Base-by-base conservation (phyloP, 495 filamentous ascomycete species). In the Tuber umbilicatum region DNA sequence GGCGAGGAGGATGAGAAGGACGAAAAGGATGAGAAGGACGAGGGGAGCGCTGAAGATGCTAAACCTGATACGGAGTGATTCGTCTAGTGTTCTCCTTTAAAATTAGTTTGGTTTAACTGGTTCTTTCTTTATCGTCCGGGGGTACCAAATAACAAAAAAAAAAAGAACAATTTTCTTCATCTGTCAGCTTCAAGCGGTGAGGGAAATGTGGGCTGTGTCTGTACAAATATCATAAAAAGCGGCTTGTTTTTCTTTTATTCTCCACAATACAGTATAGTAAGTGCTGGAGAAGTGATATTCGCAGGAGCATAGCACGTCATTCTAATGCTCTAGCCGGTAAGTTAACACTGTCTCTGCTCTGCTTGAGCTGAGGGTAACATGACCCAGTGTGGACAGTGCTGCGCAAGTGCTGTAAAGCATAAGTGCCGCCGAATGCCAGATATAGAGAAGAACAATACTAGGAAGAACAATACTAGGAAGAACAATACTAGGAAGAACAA, bases 1-100 rank as follows among this genome's bases (percentile, higher is more conserved):
- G 50, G 31, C 37, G 64, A 73, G 64, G 40, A 69, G 64, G 42
- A 73, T 31, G 39, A 64, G 37, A 60, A 73, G 73, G 69, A 74
- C 70, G 67, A 78, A 69, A 17, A 73, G 23, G 75, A 77, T 40
- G 43, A 67, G n/a, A 60, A 74, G 35, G 31, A 68, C 50, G 75
- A 74, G 47, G 72, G 39, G 71, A 38, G 68, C 38, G 43, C 73
- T 71, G 73, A 71, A 37, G 73, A 76, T 35, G 55, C 55, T 64
- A 31, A 64, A 64, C 55, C 55, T 35, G 55, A 35, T 14, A 35
- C 27, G 12, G 55, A 64, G 27, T 64, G 35, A 10, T 64, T 64
- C 5, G 55, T 64, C 27, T 27, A 64, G n/a, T 64, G 14, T 64
- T 31, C 27, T 35, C 27, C 27, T 64, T 64, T 16, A 14, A 64